Conservation (phyloP, 306 rosid genomes). For the Lagenaria siceraria region DNA sequence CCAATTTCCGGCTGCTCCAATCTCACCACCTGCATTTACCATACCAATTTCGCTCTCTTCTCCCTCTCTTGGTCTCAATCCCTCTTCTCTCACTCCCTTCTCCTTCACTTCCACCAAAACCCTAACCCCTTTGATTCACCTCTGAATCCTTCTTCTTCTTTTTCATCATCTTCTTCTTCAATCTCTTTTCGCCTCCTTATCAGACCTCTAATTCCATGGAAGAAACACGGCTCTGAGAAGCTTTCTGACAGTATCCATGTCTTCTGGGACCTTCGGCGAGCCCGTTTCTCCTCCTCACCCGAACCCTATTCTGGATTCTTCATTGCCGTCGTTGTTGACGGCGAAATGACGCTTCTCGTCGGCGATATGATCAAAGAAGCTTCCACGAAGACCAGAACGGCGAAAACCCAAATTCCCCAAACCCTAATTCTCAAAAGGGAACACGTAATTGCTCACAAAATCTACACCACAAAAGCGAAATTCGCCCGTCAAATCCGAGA, state of each 20-base stretch:
- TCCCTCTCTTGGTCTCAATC: conserved; percentile 87
- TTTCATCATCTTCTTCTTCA: conserved; percentile 15
- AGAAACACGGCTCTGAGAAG: conserved; percentile 55
- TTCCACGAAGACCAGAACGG: conserved; percentile 34
- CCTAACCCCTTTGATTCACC: conserved; percentile 54
- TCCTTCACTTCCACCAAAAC: conserved; percentile 31
- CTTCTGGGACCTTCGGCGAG: conserved; percentile 64
- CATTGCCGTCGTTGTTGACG: conserved; percentile 58
- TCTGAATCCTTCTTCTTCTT: conserved; percentile 6
- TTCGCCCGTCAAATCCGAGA: conserved; percentile 50
- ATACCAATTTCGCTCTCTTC: conserved; percentile 54
- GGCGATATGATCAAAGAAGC: conserved; percentile 59
- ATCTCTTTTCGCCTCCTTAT: conserved; percentile 43
- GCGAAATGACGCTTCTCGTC: conserved; percentile 41
- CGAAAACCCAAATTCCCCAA: conserved; percentile 17
- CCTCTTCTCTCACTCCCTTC: conserved; percentile 72
- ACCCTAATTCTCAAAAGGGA: conserved; percentile 46
- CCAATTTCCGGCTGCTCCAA: conserved; percentile 38
- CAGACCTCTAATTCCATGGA: conserved; percentile 70
- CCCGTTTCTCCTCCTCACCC: conserved; percentile 51
- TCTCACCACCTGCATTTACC: conserved; percentile 64
- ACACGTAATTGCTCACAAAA: conserved; percentile 51
- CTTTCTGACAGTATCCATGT: conserved; percentile 33
- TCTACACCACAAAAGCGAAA: conserved; percentile 45
- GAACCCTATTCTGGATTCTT: conserved; percentile 63